These are phyloP conservation scores for Tremellales sp. DNA, from an alignment of 1,284 basidiomycete species.

Conservation along the genomic window DNA sequence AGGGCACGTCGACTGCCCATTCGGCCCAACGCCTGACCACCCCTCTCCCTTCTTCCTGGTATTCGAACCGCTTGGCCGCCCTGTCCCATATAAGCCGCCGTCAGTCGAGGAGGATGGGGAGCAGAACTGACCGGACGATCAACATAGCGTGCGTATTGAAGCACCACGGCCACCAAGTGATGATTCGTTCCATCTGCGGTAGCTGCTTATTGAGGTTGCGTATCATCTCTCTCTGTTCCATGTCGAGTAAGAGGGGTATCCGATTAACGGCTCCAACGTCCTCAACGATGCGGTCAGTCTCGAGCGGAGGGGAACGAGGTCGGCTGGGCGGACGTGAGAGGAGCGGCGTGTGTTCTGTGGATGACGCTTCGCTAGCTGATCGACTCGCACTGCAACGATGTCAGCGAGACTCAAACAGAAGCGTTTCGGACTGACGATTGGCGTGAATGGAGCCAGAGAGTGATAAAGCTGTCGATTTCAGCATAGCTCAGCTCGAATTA, in stretches of 20 bases:
- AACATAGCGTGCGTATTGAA: constrained; percentile 41
- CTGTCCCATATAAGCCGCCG: constrained; percentile 7
- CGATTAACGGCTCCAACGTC: too few relatives aligned
- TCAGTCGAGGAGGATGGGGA: neutral
- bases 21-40: constrained; percentile 28
- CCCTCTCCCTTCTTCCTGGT: constrained; percentile 29
- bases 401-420: too few relatives aligned
- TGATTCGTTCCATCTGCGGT: constrained; percentile 33
- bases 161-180: constrained; percentile 42
- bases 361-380: too few relatives aligned
- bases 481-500: too few relatives aligned
- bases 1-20: constrained; percentile 14
- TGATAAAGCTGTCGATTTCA: too few relatives aligned
- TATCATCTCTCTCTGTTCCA: constrained; percentile 32
- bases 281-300: too few relatives aligned
- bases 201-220: constrained; percentile 20
- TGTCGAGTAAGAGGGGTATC: constrained; percentile 21
- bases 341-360: too few relatives aligned
- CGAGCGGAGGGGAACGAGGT: too few relatives aligned
- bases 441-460: too few relatives aligned
- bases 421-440: too few relatives aligned
- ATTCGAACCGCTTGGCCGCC: constrained; percentile 23
- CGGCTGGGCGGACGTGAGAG: too few relatives aligned
- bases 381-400: too few relatives aligned
- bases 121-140: constrained; percentile 31